Percentiles rank a stretch among this genome's conserved stretches.
These are phyloP conservation scores for Ophidiomyces ophidiicola DNA, from an alignment of 2,329 filamentous ascomycete genomes.

Conservation along the genomic window DNA sequence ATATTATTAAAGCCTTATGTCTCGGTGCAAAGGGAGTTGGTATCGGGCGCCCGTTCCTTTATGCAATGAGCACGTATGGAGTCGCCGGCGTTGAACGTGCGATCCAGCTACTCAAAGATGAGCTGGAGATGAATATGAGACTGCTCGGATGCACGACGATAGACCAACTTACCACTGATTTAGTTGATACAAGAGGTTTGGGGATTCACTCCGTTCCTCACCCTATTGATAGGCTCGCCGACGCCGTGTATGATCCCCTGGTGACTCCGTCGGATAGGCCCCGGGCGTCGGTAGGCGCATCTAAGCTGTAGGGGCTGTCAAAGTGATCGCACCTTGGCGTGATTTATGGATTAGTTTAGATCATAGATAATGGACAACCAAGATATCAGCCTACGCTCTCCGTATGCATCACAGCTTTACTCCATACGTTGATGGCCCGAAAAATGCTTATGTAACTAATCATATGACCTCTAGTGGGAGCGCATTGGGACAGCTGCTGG, in stretches of 20 bases:
- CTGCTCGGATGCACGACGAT: constrained; percentile 69
- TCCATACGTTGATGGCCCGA: too few relatives aligned
- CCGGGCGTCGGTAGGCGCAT: constrained; percentile 22
- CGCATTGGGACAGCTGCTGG: too few relatives aligned
- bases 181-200: constrained; percentile 62
- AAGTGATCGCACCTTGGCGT: too few relatives aligned
- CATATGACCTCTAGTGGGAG: too few relatives aligned
- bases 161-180: constrained; percentile 62
- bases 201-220: constrained; percentile 47
- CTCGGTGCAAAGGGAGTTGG: constrained; percentile 85
- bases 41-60: constrained; percentile 88
- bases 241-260: constrained; percentile 47
- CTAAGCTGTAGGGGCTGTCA: constrained; percentile 6
- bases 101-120: constrained; percentile 85
- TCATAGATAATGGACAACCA: too few relatives aligned
- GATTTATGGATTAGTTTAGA: too few relatives aligned
- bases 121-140: constrained; percentile 99
- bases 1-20: constrained; percentile 90
- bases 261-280: constrained; percentile 39
- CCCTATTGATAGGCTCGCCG: constrained; percentile 49
- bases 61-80: constrained; percentile 90
- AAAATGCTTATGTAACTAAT: too few relatives aligned
- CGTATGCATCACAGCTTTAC: too few relatives aligned
- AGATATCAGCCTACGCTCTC: too few relatives aligned
- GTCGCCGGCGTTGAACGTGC: constrained; percentile 76